Base-by-base conservation (phyloP, 768 basidiomycete species). In the Russula olivacea region DNA sequence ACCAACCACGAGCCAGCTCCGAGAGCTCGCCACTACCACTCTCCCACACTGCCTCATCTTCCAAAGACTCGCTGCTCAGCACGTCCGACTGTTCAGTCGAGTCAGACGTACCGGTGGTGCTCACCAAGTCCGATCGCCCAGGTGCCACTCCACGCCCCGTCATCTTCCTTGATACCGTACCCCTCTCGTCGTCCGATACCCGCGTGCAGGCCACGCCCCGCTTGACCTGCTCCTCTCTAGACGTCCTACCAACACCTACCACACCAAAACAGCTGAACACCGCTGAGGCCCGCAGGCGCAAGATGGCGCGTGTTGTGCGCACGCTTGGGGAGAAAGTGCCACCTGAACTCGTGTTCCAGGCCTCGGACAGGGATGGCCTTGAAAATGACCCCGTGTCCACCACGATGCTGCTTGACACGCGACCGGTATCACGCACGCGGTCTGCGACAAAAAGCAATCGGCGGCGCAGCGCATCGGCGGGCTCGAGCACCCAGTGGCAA, bases 201-300 rank as follows among this genome's bases (percentile, higher is more conserved):
- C 72, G 71, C 65, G 58, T 65, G n/a, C 65, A 55, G n/a, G 11
- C 51, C 47, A 83, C 84, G 59, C 84, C 57, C 36, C 43, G 48
- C 43, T 45, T 63, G n/a, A 52, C 64, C 6, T 36, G 45, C 5
- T 40, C 61, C 48, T 4, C 55, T n/a, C 5, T 30, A 36, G 57
- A 56, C 5, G 12, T 38, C 3, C 61, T 58, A 3, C 50, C 47
- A 2, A 51, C 53, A 7, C 65, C 66, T 0, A 30, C 32, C 40
- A 63, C 65, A 15, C 65, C 67, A 14, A 32, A 55, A 9, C 55
- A 58, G 54, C 25, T n/a, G 6, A 56, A 38, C 51, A 53, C 47
- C 21, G 43, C 47, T 5, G 65, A 66, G 25, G 17, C 25, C 14
- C 67, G 67, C 21, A 62, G 65, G 49, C 61, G 65, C 50, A 66